phyloP scores from a whole-genome alignment of 306 rosid genomes.

The Potentilla sterilis region DNA sequence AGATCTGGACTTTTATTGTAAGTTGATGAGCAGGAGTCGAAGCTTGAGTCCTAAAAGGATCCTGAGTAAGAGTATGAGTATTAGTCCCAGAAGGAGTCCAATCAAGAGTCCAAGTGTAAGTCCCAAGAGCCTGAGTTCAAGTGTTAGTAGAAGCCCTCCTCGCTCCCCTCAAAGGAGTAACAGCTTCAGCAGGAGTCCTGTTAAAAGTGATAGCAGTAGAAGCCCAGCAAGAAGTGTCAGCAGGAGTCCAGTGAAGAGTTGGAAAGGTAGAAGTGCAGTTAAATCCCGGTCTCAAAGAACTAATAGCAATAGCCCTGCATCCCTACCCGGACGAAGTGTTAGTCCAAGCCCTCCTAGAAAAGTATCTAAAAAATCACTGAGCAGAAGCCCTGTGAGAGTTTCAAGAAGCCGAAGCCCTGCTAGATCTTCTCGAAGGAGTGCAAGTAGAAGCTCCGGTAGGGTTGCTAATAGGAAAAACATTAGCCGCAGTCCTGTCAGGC shows the following conservation, averaged over 20 bases:
- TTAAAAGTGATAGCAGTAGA: conserved; percentile 41
- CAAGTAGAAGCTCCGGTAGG: conserved; percentile 82
- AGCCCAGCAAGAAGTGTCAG: conserved; percentile 48
- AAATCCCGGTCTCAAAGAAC: conserved; percentile 37
- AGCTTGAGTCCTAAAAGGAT: conserved; percentile 88
- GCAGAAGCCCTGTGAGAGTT: conserved; percentile 65
- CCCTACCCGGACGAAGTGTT: conserved; percentile 39
- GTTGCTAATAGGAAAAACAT: conserved; percentile 54
- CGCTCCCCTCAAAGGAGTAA: conserved; percentile 37
- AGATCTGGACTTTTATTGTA: conserved; percentile 65
- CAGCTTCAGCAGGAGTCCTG: conserved; percentile 67
- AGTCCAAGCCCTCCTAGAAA: conserved; percentile 65
- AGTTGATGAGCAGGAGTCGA: conserved; percentile 92
- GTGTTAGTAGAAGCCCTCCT: conserved; percentile 49
- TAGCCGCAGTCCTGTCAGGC: conserved; percentile 71
- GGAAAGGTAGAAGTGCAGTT: conserved; percentile 59
- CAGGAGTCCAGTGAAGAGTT: conserved; percentile 41
- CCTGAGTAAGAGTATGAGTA: conserved; percentile 86
- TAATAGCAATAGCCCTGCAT: conserved; percentile 45
- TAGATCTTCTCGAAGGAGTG: conserved; percentile 64
- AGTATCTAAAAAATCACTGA: conserved; percentile 43
- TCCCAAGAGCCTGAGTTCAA: conserved; percentile 50
- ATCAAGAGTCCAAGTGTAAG: conserved; percentile 60
- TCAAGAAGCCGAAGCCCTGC: conserved; percentile 77
- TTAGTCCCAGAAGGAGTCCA: conserved; percentile 69